Evolutionary conservation across 768 basidiomycete genomes (phyloP).

Genomic region (Suillus weaverae): DNA sequence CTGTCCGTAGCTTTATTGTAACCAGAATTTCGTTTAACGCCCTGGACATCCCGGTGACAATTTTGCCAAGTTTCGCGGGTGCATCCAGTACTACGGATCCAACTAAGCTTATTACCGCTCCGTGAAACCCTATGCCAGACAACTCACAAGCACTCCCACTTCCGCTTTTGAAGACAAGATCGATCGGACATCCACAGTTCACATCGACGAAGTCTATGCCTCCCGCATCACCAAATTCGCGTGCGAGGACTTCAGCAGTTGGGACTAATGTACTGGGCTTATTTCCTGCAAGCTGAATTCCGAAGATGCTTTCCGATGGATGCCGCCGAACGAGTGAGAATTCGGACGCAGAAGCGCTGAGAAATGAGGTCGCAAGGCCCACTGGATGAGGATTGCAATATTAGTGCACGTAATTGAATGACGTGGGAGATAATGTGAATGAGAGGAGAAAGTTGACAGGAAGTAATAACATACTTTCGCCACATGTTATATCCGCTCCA

Average conservation of each 20-base stretch:
- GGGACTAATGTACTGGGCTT: slow-evolving; percentile 78
- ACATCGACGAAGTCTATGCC: slow-evolving; percentile 90
- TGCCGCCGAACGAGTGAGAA: slow-evolving; percentile 93
- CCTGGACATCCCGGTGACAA: slow-evolving; percentile 86
- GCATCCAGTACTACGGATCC: slow-evolving; percentile 73
- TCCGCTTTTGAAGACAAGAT: slow-evolving; percentile 88
- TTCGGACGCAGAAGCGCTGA: slow-evolving; percentile 87
- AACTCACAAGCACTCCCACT: slow-evolving; percentile 85
- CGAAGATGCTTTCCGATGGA: slow-evolving; percentile 83
- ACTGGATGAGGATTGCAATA: slow-evolving; percentile 44
- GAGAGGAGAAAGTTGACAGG: neutral
- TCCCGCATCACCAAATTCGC: slow-evolving; percentile 50
- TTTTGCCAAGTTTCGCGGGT: slow-evolving; percentile 79
- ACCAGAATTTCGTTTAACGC: slow-evolving; percentile 90
- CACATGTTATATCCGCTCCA: slow-evolving; percentile 94
- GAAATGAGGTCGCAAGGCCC: slow-evolving; percentile 91
- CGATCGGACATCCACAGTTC: slow-evolving; percentile 97
- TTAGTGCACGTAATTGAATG: neutral
- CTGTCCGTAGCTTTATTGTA: slow-evolving; percentile 89
- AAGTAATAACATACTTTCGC: slow-evolving; percentile 64
- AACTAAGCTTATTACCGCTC: neutral
- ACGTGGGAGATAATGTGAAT: slow-evolving; percentile 6
- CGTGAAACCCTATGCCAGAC: neutral
- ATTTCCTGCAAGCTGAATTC: slow-evolving; percentile 90
- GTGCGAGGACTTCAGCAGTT: slow-evolving; percentile 77